Conservation (phyloP, 1,139 yeast genomes). For the Kodamaea plutei region DNA sequence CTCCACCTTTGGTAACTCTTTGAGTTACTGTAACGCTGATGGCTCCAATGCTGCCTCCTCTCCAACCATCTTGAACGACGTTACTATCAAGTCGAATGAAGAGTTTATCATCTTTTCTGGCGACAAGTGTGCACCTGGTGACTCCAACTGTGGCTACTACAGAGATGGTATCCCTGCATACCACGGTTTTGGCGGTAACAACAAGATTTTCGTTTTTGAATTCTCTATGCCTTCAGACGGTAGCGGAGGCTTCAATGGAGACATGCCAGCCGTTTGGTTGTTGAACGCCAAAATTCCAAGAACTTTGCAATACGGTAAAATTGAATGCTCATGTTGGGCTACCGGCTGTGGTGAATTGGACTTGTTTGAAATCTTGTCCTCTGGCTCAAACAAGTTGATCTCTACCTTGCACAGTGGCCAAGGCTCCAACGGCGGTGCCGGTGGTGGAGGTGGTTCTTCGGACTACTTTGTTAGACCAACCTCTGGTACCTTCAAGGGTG, state of each 20-base stretch:
- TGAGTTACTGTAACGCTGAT: constrained; percentile 28
- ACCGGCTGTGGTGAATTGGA: constrained; percentile 83
- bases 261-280: constrained; percentile 80
- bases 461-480: constrained; percentile 88
- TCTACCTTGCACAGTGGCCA: constrained; percentile 86
- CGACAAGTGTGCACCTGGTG: constrained; percentile 41
- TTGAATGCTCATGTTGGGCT: constrained; percentile 70
- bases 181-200: constrained; percentile 64
- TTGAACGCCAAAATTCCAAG: constrained; percentile 75
- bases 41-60: constrained; percentile 39
- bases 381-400: constrained; percentile 73
- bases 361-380: constrained; percentile 63
- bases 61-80: constrained; percentile 49
- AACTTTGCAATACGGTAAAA: constrained; percentile 66
- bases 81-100: constrained; percentile 50
- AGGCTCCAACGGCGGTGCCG: constrained; percentile 34
- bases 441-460: constrained; percentile 82
- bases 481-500: constrained; percentile 76
- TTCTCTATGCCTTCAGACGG: constrained; percentile 58
- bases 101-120: constrained; percentile 63
- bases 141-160: constrained; percentile 65
- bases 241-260: constrained; percentile 35
- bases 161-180: constrained; percentile 69
- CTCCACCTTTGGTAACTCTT: constrained; percentile 23
- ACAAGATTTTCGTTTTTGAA: constrained; percentile 69